phyloP scores from a whole-genome alignment of 1,284 basidiomycete species.

The Naganishia sp. region DNA sequence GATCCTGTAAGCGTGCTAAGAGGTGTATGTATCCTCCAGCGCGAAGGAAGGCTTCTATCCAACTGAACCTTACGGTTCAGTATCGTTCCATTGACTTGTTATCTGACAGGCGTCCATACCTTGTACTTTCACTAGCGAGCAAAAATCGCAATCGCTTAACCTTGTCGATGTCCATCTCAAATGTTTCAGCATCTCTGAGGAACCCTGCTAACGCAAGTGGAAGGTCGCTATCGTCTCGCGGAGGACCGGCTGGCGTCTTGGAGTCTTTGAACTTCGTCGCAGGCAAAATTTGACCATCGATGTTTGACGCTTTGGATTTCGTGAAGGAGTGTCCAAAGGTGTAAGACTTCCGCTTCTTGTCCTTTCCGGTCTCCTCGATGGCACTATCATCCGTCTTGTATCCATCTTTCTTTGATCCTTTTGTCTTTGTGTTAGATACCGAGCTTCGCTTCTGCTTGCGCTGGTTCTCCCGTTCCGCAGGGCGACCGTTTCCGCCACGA shows the following conservation, averaged over 20 bases:
- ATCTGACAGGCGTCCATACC: constrained; percentile 55
- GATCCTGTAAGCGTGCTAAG: constrained; percentile 81
- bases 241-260: not conserved
- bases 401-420: constrained; percentile 14
- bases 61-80: constrained; percentile 56
- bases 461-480: not conserved
- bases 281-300: not conserved
- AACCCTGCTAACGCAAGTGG: constrained; percentile 25
- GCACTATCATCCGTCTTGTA: constrained; percentile 8
- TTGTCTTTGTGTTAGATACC: constrained; percentile 11
- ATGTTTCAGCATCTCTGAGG: constrained; percentile 22
- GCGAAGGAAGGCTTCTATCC: constrained; percentile 87
- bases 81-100: too few species aligned
- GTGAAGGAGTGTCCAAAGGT: constrained; percentile 21
- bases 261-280: not conserved
- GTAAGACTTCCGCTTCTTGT: constrained; percentile 16
- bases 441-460: constrained; percentile 20
- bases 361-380: not conserved
- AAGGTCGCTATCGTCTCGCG: constrained; percentile 5
- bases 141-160: constrained; percentile 60
- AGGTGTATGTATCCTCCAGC: constrained; percentile 82
- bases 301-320: not conserved
- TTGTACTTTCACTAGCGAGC: constrained; percentile 80
- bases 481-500: not conserved
- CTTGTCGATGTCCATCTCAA: constrained; percentile 49